A percentile compares a stretch with the other conserved stretches of the same genome.
These are phyloP conservation scores for Przewalskia tangutica DNA, from an alignment of 257 asterid genomes.

Conservation along the genomic window DNA sequence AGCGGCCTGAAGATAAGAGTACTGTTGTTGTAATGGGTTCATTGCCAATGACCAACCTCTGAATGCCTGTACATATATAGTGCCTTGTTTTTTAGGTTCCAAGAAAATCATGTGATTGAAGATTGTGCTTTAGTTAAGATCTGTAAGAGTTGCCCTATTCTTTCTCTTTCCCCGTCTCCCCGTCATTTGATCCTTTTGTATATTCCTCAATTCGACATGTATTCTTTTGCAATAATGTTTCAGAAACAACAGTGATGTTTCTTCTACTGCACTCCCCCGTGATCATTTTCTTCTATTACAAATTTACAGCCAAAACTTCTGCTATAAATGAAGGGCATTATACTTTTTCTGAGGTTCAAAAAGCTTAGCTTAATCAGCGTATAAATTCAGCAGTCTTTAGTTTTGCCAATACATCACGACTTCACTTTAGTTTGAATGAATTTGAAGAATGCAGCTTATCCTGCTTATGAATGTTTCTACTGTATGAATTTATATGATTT, in stretches of 20 bases:
- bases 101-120: conserved; percentile 1
- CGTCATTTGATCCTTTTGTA: not conserved
- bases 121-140: not conserved
- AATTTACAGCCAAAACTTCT: not conserved
- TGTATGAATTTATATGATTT: not conserved
- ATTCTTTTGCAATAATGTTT: not conserved
- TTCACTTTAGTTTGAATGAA: not conserved
- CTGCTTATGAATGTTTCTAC: not conserved
- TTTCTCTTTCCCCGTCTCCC: not conserved
- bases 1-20: conserved; percentile 21
- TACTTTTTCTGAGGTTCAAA: not conserved
- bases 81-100: not conserved
- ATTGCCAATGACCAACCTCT: conserved; percentile 51
- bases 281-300: not conserved
- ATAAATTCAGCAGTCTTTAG: not conserved
- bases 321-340: not conserved
- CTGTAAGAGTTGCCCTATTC: not conserved
- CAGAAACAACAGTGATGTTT: not conserved
- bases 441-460: not conserved
- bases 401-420: not conserved
- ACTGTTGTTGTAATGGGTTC: conserved; percentile 70
- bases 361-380: not conserved
- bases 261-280: not conserved
- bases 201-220: not conserved
- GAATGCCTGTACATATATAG: conserved; percentile 8